Evolutionary conservation across 2,329 filamentous ascomycete species (phyloP).

Genomic region (Phialophora verrucosa): DNA sequence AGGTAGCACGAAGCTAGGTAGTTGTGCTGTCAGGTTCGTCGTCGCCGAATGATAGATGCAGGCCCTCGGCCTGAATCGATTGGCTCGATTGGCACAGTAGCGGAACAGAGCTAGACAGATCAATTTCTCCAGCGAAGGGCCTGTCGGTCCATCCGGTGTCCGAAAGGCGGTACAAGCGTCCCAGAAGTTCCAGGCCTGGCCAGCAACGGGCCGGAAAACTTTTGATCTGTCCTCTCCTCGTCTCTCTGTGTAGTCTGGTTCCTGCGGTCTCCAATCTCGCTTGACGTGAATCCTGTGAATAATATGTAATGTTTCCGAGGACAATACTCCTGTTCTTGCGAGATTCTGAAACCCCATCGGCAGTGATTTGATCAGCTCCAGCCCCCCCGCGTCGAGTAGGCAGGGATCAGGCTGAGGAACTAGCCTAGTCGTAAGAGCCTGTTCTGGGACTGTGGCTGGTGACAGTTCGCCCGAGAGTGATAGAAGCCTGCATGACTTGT

Average conservation of each 20-base stretch:
- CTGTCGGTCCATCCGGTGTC: background rate
- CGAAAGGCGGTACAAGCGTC: constrained; percentile 13
- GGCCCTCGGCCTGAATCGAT: background rate
- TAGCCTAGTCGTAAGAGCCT: too few species aligned
- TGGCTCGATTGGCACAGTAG: constrained; percentile 13
- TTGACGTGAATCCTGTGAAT: too few species aligned
- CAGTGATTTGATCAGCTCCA: too few species aligned
- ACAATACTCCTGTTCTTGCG: too few species aligned
- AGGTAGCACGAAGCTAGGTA: background rate
- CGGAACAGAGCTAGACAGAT: constrained; percentile 13
- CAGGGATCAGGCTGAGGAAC: too few species aligned
- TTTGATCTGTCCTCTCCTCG: background rate
- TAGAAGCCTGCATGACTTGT: too few species aligned
- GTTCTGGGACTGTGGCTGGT: too few species aligned
- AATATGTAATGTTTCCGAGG: too few species aligned
- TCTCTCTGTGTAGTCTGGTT: background rate
- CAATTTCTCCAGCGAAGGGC: constrained; percentile 7
- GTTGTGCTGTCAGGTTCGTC: constrained; percentile 6
- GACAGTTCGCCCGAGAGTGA: too few species aligned
- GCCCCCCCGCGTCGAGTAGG: too few species aligned
- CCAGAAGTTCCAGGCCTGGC: constrained; percentile 12
- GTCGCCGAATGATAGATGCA: constrained; percentile 16
- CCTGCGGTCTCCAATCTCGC: background rate
- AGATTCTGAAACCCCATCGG: too few species aligned
- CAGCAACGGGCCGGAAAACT: constrained; percentile 1